Evolutionary conservation across 2,329 filamentous ascomycete genomes (phyloP).

Genomic region (Botrytis cinerea): DNA sequence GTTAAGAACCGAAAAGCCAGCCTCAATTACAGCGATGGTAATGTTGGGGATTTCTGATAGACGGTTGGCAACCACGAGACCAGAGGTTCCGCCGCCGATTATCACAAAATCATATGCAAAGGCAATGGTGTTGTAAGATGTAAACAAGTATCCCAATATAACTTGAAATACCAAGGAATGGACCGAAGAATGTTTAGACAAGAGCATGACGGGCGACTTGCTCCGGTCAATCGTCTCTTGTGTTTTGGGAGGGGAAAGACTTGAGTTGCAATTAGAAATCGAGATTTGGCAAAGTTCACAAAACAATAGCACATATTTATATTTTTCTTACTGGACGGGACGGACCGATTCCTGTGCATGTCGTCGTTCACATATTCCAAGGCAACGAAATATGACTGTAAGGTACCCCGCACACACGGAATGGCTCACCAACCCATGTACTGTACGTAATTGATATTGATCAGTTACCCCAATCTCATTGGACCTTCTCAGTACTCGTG

Average conservation of each 20-base stretch:
- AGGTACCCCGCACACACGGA: conserved; percentile 3
- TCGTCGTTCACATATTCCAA: not conserved
- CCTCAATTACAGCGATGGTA: conserved; percentile 34
- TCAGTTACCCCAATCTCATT: not conserved
- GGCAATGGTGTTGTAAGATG: conserved; percentile 1
- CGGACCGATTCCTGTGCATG: not conserved
- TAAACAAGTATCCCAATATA: not conserved
- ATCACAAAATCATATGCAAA: conserved; percentile 29
- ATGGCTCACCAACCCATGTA: not conserved
- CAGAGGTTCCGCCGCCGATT: conserved; percentile 31
- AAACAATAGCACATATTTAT: not conserved
- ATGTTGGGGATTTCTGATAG: conserved; percentile 29
- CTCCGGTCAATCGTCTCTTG: too few species aligned
- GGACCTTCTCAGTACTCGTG: not conserved
- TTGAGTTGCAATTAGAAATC: not conserved
- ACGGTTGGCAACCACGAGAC: conserved; percentile 33
- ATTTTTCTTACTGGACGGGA: not conserved
- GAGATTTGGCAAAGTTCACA: not conserved
- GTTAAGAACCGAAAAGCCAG: conserved; percentile 28
- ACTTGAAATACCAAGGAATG: not conserved
- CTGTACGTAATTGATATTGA: not conserved
- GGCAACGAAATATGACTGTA: not conserved
- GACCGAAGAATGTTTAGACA: not conserved
- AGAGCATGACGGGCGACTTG: conserved; percentile 2
- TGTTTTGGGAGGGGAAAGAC: not conserved